A percentile compares a stretch with the other conserved stretches of the same genome.
These are phyloP conservation scores for Aquilaria sinensis DNA, from an alignment of 345 rosid species.

Conservation along the genomic window DNA sequence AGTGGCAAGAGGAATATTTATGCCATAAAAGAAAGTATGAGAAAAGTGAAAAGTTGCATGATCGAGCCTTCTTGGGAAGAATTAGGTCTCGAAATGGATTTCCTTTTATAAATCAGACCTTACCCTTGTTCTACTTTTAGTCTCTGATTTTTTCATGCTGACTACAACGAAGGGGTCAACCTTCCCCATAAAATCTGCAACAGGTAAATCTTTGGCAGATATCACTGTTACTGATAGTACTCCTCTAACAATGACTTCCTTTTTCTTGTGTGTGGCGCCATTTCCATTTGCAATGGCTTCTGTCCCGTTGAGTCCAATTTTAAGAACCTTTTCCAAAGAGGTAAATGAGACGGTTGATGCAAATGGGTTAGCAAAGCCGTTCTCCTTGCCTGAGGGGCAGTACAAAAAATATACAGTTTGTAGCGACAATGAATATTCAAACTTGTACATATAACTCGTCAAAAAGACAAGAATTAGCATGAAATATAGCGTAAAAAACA, in stretches of 20 bases:
- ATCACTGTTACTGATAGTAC: slow-evolving; percentile 83
- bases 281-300: slow-evolving; percentile 48
- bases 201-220: slow-evolving; percentile 91
- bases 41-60: no score
- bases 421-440: slow-evolving; percentile 3
- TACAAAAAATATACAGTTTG: slow-evolving; percentile 39
- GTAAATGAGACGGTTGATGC: slow-evolving; percentile 54
- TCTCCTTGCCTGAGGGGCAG: slow-evolving; percentile 69
- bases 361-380: slow-evolving; percentile 57
- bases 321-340: slow-evolving; percentile 82
- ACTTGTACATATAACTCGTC: background rate
- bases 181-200: slow-evolving; percentile 83
- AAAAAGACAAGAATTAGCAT: background rate
- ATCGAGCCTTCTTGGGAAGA: slow-evolving; percentile 4
- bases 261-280: slow-evolving; percentile 41
- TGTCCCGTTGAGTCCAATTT: slow-evolving; percentile 46
- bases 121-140: slow-evolving; percentile 76
- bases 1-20: background rate
- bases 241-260: slow-evolving; percentile 88
- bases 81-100: background rate
- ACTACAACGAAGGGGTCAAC: slow-evolving; percentile 91
- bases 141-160: slow-evolving; percentile 80
- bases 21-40: background rate
- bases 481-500: background rate
- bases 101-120: slow-evolving; percentile 15